Percentiles rank a stretch among this genome's conserved stretches.
Conservation (phyloP, 768 basidiomycete species). For the Paxillus ammoniavirescens region DNA sequence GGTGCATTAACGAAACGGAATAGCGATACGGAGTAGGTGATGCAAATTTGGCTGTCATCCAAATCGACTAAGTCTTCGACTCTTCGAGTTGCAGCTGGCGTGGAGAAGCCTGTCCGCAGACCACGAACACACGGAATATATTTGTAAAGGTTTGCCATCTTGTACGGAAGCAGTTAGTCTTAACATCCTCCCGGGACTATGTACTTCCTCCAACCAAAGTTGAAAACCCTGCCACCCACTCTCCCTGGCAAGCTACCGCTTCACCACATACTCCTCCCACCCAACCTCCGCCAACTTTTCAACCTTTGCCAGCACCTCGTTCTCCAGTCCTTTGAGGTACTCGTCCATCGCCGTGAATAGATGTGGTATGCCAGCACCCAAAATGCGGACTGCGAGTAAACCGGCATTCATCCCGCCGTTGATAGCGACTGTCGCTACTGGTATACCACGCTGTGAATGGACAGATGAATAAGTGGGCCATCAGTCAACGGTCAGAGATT, state of each 20-base stretch:
- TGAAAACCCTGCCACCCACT: too few species aligned
- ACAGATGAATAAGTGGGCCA: background rate
- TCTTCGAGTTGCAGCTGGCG: too few species aligned
- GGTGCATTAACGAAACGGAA: too few species aligned
- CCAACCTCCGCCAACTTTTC: conserved; percentile 74
- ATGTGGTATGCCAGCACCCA: conserved; percentile 69
- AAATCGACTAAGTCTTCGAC: too few species aligned
- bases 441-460: conserved; percentile 79
- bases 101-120: too few species aligned
- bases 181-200: too few species aligned
- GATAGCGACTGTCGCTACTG: conserved; percentile 96
- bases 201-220: too few species aligned
- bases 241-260: conserved; percentile 15
- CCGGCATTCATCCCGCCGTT: conserved; percentile 95
- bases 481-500: background rate
- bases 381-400: conserved; percentile 86
- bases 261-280: conserved; percentile 79
- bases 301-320: conserved; percentile 78
- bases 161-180: too few species aligned
- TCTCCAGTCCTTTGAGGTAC: conserved; percentile 68
- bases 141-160: too few species aligned
- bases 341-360: conserved; percentile 66
- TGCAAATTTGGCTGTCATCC: too few species aligned
- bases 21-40: too few species aligned
- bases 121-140: too few species aligned